A percentile compares a stretch with the other conserved stretches of the same genome.
Conservation (phyloP, 306 rosid species). For the Vigna unguiculata region DNA sequence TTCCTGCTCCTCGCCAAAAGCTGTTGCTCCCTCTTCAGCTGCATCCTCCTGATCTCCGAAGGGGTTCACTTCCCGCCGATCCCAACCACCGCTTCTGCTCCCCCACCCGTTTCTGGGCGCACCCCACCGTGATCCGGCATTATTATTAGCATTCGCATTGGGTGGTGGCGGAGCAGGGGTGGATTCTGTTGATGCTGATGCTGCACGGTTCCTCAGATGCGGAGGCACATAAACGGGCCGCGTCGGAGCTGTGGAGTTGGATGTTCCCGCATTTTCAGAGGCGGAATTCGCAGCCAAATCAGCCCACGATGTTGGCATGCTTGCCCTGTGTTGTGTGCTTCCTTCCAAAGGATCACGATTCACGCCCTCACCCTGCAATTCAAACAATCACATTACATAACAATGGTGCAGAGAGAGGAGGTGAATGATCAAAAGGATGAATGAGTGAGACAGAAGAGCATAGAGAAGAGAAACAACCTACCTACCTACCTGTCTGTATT, state of each 20-base stretch:
- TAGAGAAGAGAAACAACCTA: neutral
- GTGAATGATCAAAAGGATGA: neutral
- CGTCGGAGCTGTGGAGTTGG: constrained; percentile 46
- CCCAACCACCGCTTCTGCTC: constrained; percentile 67
- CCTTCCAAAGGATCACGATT: constrained; percentile 11
- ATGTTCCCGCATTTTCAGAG: constrained; percentile 65
- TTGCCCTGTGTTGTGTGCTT: constrained; percentile 31
- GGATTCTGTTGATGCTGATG: constrained; percentile 56
- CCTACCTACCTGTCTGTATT: constrained; percentile 1
- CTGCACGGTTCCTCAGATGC: constrained; percentile 74
- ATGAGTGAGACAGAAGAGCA: neutral
- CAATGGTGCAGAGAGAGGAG: neutral
- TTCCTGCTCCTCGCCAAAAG: constrained; percentile 57
- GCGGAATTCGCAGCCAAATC: constrained; percentile 89
- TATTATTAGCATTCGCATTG: neutral
- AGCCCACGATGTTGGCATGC: constrained; percentile 91
- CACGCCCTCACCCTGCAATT: neutral
- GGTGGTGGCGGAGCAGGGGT: constrained; percentile 50
- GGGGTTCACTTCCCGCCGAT: constrained; percentile 78
- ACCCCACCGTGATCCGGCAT: constrained; percentile 57
- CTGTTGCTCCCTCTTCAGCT: constrained; percentile 50
- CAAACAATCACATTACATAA: neutral
- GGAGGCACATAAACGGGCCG: constrained; percentile 81
- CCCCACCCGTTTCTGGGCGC: constrained; percentile 66
- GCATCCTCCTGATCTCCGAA: constrained; percentile 65